Base-by-base conservation (phyloP, 2,329 filamentous ascomycete genomes). In the Herpotrichia juniperi region DNA sequence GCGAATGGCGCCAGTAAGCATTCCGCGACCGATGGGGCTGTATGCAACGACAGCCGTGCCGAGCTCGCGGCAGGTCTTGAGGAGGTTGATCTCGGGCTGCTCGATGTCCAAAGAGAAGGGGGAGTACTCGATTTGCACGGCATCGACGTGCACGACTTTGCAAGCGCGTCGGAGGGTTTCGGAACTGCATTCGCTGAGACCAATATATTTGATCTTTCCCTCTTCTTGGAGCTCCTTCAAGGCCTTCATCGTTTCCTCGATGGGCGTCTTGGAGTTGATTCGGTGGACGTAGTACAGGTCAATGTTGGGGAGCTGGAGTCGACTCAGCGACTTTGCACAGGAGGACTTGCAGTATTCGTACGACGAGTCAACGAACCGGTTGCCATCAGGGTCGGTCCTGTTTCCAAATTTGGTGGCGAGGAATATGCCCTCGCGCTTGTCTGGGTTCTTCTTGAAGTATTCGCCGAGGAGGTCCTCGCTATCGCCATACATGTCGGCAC, bases 61-160 rank as follows among this genome's bases (percentile, higher is more conserved):
- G 9, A 76, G 72, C 51, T 77, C 75, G 17, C 75, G 72, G 46
- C 66, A 68, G 5, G 71, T 71, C 16, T 48, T n/a, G 11, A 77
- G 62, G 11, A 77, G 51, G 14, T 14, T 14, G 30, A 16, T 31
- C 4, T 51, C 57, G 34, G 53, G 57, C 24, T 49, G 9, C 61
- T 81, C 79, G 53, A 79, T 77, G 16, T 77, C 76, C 2, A 72
- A 65, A 2, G 67, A 62, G 55, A 80, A 81, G 1, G 74, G 70
- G 19, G 63, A 74, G 67, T 81, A 82, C 61, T 82, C 79, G 16
- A 79, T 60, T 61, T 83, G 78, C 4, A 79, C 67, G 3, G 76
- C 77, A 2, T 68, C 53, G 50, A 83, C 74, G 6, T 71, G 77
- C 44, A 76, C 68, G 0, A 82, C 67, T 3, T 69, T 48, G 53